phyloP scores from a whole-genome alignment of 257 asterid genomes.

The Plantago major region DNA sequence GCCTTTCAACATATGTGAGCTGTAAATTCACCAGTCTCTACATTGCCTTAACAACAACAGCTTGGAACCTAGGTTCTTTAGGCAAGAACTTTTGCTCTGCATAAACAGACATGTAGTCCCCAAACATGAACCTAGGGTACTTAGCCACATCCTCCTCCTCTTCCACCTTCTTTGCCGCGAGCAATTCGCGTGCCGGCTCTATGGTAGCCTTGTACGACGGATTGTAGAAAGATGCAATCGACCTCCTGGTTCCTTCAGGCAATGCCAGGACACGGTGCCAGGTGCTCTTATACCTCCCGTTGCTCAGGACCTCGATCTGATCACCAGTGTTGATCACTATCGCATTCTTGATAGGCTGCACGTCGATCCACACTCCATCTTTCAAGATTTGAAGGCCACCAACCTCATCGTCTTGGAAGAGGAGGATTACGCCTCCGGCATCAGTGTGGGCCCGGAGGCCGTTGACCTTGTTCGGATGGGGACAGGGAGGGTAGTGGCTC shows the following conservation, averaged over 20 bases:
- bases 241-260: constrained; percentile 62
- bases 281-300: constrained; percentile 76
- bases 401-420: constrained; percentile 62
- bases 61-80: constrained; percentile 76
- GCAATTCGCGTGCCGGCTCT: constrained; percentile 50
- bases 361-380: constrained; percentile 54
- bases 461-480: constrained; percentile 44
- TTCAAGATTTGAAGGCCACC: constrained; percentile 60
- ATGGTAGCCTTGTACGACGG: constrained; percentile 66
- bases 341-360: constrained; percentile 51
- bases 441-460: constrained; percentile 74
- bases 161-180: constrained; percentile 7
- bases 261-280: constrained; percentile 72
- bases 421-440: constrained; percentile 65
- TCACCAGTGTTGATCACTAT: constrained; percentile 71
- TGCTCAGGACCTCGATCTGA: constrained; percentile 67
- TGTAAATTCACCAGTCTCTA: neutral
- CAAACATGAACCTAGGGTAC: constrained; percentile 75
- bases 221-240: constrained; percentile 83
- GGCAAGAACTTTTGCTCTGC: constrained; percentile 64
- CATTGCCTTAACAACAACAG: constrained; percentile 56
- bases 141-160: constrained; percentile 4
- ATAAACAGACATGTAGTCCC: constrained; percentile 75
- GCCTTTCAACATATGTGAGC: neutral
- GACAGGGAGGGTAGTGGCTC: constrained; percentile 68